Evolutionary conservation across 192 early-diverging fungal species (phyloP).

Genomic region (Gonapodya sp.): DNA sequence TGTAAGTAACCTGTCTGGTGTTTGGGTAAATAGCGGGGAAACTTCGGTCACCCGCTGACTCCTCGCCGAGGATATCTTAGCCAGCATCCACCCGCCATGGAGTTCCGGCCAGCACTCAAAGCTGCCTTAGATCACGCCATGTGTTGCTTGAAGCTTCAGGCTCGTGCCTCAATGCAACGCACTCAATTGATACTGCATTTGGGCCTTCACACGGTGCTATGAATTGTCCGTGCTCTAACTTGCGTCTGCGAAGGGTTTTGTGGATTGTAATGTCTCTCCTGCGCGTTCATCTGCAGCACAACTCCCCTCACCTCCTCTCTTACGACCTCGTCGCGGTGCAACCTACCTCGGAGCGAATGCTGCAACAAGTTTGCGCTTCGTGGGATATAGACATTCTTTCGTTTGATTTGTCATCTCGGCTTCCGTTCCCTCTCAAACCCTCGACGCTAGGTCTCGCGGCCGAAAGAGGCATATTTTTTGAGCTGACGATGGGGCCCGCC

Average conservation of each 20-base stretch:
- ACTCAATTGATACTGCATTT: no score
- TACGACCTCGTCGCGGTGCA: conserved; percentile 67
- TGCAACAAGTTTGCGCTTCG: conserved; percentile 54
- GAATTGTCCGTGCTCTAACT: no score
- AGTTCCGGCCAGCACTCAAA: no score
- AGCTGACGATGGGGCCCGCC: conserved; percentile 57
- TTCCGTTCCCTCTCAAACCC: conserved; percentile 60
- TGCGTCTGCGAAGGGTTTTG: no score
- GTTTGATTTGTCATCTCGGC: conserved; percentile 51
- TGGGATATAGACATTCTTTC: conserved; percentile 75
- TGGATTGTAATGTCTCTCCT: background rate
- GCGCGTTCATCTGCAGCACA: background rate
- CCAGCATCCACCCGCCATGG: no score
- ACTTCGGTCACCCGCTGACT: no score
- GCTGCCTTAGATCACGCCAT: no score
- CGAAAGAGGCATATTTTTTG: conserved; percentile 68
- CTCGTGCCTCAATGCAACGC: no score
- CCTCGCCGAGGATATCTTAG: no score
- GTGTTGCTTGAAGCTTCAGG: no score
- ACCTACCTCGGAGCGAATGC: conserved; percentile 60
- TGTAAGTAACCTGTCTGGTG: background rate
- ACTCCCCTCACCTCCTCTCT: conserved; percentile 15
- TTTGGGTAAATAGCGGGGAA: no score
- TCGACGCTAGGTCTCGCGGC: conserved; percentile 57
- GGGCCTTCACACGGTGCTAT: no score